Evolutionary conservation across 768 basidiomycete genomes (phyloP), one percentile per base, ranked within the genome.

Genomic region (Lepiota venenata): DNA sequence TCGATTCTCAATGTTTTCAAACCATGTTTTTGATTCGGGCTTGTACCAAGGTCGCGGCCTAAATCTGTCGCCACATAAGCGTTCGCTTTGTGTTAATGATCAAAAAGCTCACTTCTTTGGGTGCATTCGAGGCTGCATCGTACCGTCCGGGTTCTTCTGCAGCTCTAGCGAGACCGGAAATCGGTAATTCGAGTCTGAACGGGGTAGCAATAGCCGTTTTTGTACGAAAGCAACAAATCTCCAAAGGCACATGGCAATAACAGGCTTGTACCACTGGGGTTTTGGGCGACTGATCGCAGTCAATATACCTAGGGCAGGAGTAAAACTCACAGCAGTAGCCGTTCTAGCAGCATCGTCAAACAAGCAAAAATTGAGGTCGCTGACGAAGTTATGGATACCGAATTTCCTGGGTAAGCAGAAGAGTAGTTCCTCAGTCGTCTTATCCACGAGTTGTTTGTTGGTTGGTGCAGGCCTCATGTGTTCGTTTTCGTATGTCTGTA

Each of bases 41-140:
- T 71, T 76, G 58, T 81, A 81, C 78, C 79, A 80, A 21, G 79
- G 79, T 49, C 63, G 64, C 5, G 69, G 61, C 20, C 22, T 58
- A 20, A 27, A 76, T 74, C 32, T 11, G 9, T 32, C 32, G 4
- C 32, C 6, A 32, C 10, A 32, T 32, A 9, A 32, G 32, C 8
- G 32, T 32, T 32, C 8, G 32, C 2, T 11, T 4, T 2, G 32
- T 32, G 32, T 32, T 9, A 4, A 32, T 3, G 8, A 32, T 32
- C 6, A 32, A 11, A 32, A 32, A 32, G 10, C 32, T 32, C 32
- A 32, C 32, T 63, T 70, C 0, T 50, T 68, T 4, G 75, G 74
- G 56, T 70, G 55, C 48, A 76, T 59, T 15, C 71, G 59, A 21
- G 70, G 66, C 44, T 64, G 63, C 11, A 62, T 47, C 32, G 65